Base-by-base conservation (phyloP, 2,329 filamentous ascomycete genomes). In the Botrytis medusae region DNA sequence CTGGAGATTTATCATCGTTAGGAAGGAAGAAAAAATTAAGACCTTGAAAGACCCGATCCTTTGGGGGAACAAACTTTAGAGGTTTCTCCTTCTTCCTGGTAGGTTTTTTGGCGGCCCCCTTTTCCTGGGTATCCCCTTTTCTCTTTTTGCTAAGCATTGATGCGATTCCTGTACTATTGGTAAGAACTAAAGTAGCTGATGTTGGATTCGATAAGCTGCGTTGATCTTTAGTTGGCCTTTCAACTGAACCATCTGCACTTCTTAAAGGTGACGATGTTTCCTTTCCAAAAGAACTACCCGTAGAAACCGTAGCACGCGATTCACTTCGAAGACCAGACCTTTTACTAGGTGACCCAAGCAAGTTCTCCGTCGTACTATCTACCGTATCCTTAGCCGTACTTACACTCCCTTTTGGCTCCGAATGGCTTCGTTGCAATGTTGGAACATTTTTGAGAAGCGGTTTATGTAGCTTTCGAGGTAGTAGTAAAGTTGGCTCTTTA, bases 11-110 rank as follows among this genome's bases (percentile, higher is more conserved):
- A 75, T 95, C 91, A 76, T 94, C 89, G 76, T 96, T 92, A 0
- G 94, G 95, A 9, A 97, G 89, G 80, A 96, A 97, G 82, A 89
- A 93, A 76, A 94, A 91, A 0, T 83, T 81, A n/a, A 92, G 81
- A 0, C 83, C 86, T 62, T 83, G 86, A 79, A 94, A 91, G 8
- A 93, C 85, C 76, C 87, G 86, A 72, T 87, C 82, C 1, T 81
- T 80, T 74, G 89, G 86, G 0, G 88, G 86, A 0, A 87, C 83
- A 32, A 85, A 74, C 68, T 85, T 85, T 34, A 86, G 74, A 2
- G 80, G 75, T 1, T 79, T 74, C 60, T 84, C 78, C 79, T 88
- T 89, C 59, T 85, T 83, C 77, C 88, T 87, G 46, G 67, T 63
- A 18, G 72, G 73, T 29, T 51, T 51, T 71, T 74, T 76, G 9